Evolutionary conservation across 2,329 filamentous ascomycete genomes (phyloP).

Genomic region (Fusarium nematophilum): DNA sequence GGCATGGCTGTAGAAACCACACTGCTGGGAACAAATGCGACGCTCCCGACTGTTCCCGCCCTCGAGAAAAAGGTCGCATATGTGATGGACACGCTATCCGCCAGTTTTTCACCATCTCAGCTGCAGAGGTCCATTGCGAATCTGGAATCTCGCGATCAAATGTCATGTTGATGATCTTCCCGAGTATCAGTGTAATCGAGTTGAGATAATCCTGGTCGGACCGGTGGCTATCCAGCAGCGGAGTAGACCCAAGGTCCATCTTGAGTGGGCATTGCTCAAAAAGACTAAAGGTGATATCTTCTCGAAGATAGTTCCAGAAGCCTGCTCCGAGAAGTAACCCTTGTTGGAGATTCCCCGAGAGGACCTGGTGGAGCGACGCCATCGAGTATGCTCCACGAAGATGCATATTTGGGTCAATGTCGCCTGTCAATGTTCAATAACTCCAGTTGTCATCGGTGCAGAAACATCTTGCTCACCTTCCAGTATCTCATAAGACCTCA

Average conservation of each 20-base stretch:
- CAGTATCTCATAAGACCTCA: conserved; percentile 62
- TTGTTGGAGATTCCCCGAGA: conserved; percentile 34
- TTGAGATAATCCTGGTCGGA: conserved; percentile 50
- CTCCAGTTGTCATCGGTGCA: rapidly evolving
- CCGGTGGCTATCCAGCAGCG: conserved; percentile 23
- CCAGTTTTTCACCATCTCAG: conserved; percentile 47
- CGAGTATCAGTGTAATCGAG: conserved; percentile 55
- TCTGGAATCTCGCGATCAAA: conserved; percentile 38
- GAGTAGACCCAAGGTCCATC: conserved; percentile 49
- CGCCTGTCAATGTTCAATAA: conserved; percentile 41
- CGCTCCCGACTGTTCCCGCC: neutral
- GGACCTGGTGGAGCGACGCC: conserved; percentile 45
- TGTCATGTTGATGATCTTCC: conserved; percentile 55
- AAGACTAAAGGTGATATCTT: conserved; percentile 66
- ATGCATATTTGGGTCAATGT: conserved; percentile 56
- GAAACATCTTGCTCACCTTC: conserved; percentile 46
- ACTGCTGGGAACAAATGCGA: conserved; percentile 48
- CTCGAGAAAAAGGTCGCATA: conserved; percentile 47
- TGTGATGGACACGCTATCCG: conserved; percentile 44
- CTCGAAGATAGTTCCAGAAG: conserved; percentile 63
- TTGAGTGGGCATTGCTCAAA: conserved; percentile 56
- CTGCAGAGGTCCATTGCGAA: conserved; percentile 35
- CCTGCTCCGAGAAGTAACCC: conserved; percentile 52
- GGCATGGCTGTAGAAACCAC: conserved; percentile 55
- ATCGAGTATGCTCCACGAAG: conserved; percentile 60